Evolutionary conservation across 495 filamentous ascomycete species (phyloP).

Genomic region (Penicillium psychrofluorescens): DNA sequence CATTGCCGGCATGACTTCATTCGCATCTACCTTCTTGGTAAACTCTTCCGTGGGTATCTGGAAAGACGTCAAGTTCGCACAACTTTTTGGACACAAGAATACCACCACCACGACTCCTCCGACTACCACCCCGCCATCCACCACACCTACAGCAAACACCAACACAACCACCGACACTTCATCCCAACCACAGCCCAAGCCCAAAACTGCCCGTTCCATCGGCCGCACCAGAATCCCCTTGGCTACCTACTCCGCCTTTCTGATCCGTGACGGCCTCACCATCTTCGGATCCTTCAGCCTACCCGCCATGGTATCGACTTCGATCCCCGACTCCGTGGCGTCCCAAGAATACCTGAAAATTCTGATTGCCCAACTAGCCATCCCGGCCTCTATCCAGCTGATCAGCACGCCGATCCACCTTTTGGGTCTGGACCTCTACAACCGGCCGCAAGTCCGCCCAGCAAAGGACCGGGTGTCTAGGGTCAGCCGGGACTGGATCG

Average conservation of each 20-base stretch:
- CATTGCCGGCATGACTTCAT: constrained; percentile 34
- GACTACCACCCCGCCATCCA: constrained; percentile 23
- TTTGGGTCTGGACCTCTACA: constrained; percentile 79
- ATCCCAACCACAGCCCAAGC: constrained; percentile 16
- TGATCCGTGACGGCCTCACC: constrained; percentile 71
- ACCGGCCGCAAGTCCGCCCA: constrained; percentile 41
- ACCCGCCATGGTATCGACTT: constrained; percentile 33
- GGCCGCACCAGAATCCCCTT: constrained; percentile 46
- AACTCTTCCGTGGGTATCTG: constrained; percentile 36
- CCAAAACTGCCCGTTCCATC: constrained; percentile 19
- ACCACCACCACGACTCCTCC: constrained; percentile 2
- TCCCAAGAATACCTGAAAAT: constrained; percentile 28
- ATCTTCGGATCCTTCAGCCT: constrained; percentile 88
- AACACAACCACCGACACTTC: constrained; percentile 35
- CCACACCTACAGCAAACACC: constrained; percentile 1
- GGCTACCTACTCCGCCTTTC: constrained; percentile 55
- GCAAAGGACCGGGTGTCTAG: constrained; percentile 50
- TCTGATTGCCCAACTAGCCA: constrained; percentile 62
- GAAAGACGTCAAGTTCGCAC: constrained; percentile 42
- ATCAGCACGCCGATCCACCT: constrained; percentile 79
- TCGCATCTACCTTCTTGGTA: constrained; percentile 29
- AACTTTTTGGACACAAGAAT: constrained; percentile 30
- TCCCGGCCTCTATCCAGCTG: constrained; percentile 73
- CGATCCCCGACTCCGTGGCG: constrained; percentile 30
- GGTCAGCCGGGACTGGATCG: constrained; percentile 65